phyloP scores from a whole-genome alignment of 2,329 filamentous ascomycete genomes.

The Botrytis deweyae region DNA sequence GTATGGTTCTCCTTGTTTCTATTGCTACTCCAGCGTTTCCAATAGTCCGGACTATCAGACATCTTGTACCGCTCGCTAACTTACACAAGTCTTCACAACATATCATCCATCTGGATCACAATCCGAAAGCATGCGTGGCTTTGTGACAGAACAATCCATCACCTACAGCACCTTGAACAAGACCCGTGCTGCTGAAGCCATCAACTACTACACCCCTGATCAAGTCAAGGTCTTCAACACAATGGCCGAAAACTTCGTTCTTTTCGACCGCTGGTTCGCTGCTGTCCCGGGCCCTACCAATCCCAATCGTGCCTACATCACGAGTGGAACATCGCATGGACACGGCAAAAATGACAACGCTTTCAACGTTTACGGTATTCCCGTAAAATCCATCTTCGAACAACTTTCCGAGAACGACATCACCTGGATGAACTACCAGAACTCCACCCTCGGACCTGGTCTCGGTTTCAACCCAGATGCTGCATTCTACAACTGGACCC shows the following conservation, averaged over 20 bases:
- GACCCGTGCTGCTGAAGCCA: conserved; percentile 43
- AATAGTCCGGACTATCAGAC: not conserved
- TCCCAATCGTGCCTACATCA: conserved; percentile 38
- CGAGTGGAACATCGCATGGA: conserved; percentile 44
- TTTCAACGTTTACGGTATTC: conserved; percentile 40
- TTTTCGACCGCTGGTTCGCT: conserved; percentile 47
- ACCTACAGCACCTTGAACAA: conserved; percentile 41
- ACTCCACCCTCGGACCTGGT: conserved; percentile 40
- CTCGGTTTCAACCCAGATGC: conserved; percentile 46
- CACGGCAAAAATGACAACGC: conserved; percentile 42
- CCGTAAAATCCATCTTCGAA: conserved; percentile 44
- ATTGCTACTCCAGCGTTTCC: not conserved
- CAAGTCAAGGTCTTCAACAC: conserved; percentile 44
- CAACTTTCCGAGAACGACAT: conserved; percentile 44
- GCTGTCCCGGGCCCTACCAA: conserved; percentile 44
- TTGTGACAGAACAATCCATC: conserved; percentile 45
- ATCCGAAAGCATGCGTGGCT: conserved; percentile 42
- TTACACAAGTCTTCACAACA: conserved; percentile 39
- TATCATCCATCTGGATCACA: conserved; percentile 39
- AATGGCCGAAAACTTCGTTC: conserved; percentile 46
- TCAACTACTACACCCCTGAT: conserved; percentile 46
- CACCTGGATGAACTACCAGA: conserved; percentile 50
- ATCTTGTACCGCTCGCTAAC: conserved; percentile 18
- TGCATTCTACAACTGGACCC: conserved; percentile 46
- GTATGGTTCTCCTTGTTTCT: conserved; percentile 22